Percentiles rank a stretch among this genome's conserved stretches.
These are phyloP conservation scores for Neophaeococcomyces mojaviensis DNA, from an alignment of 2,329 filamentous ascomycete species.

Conservation along the genomic window DNA sequence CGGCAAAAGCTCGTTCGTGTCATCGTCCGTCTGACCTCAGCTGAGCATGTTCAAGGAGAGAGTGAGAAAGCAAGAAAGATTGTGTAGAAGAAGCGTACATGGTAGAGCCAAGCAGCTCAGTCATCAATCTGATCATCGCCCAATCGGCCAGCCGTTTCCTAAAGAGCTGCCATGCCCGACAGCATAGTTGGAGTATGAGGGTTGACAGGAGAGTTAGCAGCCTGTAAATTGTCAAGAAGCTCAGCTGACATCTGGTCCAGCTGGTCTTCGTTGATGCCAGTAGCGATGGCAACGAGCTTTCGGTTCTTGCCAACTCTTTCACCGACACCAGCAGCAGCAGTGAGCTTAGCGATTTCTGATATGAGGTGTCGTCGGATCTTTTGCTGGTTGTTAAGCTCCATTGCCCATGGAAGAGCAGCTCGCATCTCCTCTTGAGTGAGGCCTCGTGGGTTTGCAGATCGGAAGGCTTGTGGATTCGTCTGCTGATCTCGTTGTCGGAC, in stretches of 20 bases:
- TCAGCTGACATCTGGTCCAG: constrained; percentile 41
- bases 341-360: constrained; percentile 19
- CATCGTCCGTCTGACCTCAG: too few relatives aligned
- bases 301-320: constrained; percentile 41
- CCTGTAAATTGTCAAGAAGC: constrained; percentile 37
- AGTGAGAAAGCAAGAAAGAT: not conserved
- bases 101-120: not conserved
- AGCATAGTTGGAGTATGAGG: constrained; percentile 6
- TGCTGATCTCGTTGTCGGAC: constrained; percentile 24
- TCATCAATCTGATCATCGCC: not conserved
- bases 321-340: constrained; percentile 36
- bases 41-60: too few relatives aligned
- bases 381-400: constrained; percentile 37
- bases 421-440: constrained; percentile 28
- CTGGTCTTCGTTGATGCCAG: constrained; percentile 40
- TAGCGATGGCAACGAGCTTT: constrained; percentile 40
- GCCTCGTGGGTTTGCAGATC: constrained; percentile 21
- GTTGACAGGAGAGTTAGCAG: constrained; percentile 7
- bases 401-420: constrained; percentile 27
- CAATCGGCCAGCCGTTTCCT: not conserved
- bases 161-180: constrained; percentile 3
- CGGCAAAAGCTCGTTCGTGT: too few relatives aligned
- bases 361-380: constrained; percentile 23
- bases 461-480: constrained; percentile 21
- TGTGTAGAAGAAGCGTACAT: not conserved